These are phyloP conservation scores for Alnus rubra DNA, from an alignment of 306 rosid species.

Conservation along the genomic window DNA sequence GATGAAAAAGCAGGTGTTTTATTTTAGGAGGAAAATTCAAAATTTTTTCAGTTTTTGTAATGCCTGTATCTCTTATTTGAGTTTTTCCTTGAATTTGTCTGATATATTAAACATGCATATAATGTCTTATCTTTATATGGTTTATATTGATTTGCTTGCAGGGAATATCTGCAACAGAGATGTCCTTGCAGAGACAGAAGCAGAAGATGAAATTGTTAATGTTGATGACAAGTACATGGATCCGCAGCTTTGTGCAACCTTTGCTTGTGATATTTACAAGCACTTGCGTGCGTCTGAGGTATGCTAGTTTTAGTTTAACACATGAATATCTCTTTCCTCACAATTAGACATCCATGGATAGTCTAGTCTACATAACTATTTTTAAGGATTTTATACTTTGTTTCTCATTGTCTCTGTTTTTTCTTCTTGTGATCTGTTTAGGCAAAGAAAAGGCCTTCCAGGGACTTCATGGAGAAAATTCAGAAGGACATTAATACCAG, in stretches of 20 bases:
- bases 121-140: neutral
- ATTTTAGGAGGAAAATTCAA: neutral
- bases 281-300: conserved; percentile 94
- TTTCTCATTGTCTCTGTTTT: neutral
- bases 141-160: conserved; percentile 36
- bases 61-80: neutral
- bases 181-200: conserved; percentile 57
- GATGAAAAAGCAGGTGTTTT: conserved; percentile 50
- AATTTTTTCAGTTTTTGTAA: neutral
- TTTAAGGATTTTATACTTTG: neutral
- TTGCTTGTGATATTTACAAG: conserved; percentile 95
- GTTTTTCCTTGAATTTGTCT: neutral
- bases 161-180: conserved; percentile 69
- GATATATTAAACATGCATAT: neutral
- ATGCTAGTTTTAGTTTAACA: neutral
- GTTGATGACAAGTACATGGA: conserved; percentile 67
- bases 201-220: conserved; percentile 51
- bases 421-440: conserved; percentile 11
- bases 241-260: conserved; percentile 85
- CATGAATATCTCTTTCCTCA: neutral
- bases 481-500: conserved; percentile 83
- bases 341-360: neutral
- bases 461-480: conserved; percentile 78
- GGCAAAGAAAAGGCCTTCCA: conserved; percentile 90
- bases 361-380: neutral